Conservation (phyloP, 129 eudicot species). For the Flaveria linearis region DNA sequence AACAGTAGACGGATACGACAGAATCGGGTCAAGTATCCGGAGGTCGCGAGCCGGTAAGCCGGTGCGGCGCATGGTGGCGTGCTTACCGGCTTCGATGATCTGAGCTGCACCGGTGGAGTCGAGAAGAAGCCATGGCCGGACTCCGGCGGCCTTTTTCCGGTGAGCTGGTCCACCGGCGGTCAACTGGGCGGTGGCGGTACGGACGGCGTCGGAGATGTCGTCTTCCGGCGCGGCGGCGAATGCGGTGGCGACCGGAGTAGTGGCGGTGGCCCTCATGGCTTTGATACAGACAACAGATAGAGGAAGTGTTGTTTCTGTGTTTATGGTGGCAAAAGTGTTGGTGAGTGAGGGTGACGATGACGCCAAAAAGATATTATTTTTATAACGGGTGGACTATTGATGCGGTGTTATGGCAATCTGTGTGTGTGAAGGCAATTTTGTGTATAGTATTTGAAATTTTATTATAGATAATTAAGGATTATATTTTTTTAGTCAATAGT, state of each 20-base stretch:
- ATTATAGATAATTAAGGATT: no score
- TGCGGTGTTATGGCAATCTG: no score
- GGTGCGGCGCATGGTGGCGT: constrained; percentile 84
- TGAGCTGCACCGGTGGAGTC: constrained; percentile 39
- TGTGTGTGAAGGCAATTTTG: no score
- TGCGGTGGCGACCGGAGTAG: constrained; percentile 36
- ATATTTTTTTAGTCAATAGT: no score
- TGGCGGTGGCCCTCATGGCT: constrained; percentile 20
- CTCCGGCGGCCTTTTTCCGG: constrained; percentile 64
- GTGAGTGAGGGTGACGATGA: not conserved
- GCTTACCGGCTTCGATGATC: constrained; percentile 66
- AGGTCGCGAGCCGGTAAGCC: constrained; percentile 97
- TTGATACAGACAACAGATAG: not conserved
- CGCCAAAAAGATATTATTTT: no score
- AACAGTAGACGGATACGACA: constrained; percentile 85
- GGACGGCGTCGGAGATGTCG: constrained; percentile 24
- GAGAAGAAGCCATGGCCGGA: constrained; percentile 56
- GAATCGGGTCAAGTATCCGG: constrained; percentile 79
- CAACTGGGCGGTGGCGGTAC: constrained; percentile 22
- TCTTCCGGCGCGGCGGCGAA: constrained; percentile 38
- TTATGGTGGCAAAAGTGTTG: not conserved
- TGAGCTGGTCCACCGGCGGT: constrained; percentile 29
- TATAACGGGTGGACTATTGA: no score
- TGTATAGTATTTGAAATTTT: no score
- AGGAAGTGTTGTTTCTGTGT: not conserved